Percentiles rank a stretch among this genome's conserved stretches.
Conservation (phyloP, 31 red algal species). For the Endocladia muricata region DNA sequence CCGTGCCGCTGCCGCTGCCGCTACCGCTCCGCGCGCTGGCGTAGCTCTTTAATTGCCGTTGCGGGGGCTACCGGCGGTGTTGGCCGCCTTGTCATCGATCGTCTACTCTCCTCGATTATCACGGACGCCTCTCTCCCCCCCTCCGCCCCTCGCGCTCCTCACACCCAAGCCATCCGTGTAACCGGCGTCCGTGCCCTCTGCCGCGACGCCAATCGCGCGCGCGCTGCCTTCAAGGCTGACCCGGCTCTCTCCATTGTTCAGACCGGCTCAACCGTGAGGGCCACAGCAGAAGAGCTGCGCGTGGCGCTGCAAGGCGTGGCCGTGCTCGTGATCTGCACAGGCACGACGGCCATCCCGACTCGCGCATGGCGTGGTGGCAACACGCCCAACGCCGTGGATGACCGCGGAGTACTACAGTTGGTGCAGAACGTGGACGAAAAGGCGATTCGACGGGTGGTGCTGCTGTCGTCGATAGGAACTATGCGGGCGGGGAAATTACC, state of each 20-base stretch:
- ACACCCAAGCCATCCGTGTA: too few relatives aligned
- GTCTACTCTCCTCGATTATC: conserved; percentile 1
- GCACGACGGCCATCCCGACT: conserved; percentile 79
- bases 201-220: neutral
- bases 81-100: conserved; percentile 15
- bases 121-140: neutral
- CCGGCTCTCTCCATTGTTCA: neutral
- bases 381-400: conserved; percentile 53
- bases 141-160: neutral
- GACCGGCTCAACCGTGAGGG: neutral
- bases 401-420: conserved; percentile 13
- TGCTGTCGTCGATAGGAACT: conserved; percentile 56
- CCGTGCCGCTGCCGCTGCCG: neutral
- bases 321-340: conserved; percentile 29
- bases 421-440: conserved; percentile 20
- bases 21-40: neutral
- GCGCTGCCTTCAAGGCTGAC: neutral
- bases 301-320: neutral
- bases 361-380: conserved; percentile 59
- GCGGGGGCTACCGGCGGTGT: conserved; percentile 37
- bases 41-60: conserved; percentile 8
- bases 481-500: conserved; percentile 36
- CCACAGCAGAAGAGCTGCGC: neutral
- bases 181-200: conserved; percentile 13
- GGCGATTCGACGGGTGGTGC: conserved; percentile 48